Evolutionary conservation across 2,329 filamentous ascomycete genomes (phyloP), one percentile per base, ranked within the genome.

Genomic region (Botryotinia globosa): DNA sequence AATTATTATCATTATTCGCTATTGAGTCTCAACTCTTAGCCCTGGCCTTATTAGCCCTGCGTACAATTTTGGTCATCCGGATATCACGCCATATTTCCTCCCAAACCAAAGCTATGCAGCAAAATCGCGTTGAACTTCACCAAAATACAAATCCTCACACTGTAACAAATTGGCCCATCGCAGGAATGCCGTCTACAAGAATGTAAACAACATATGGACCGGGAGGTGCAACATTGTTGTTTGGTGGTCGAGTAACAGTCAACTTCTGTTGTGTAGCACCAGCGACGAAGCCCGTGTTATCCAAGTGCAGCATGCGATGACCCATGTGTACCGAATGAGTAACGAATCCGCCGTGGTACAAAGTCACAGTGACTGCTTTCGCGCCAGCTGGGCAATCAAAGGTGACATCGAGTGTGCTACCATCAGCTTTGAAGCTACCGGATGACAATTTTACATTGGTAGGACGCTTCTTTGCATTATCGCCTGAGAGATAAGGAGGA

Each of bases 311-410:
- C 85, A 89, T 87, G 18, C 87, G 84, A 75, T 89, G 87, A 61
- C 87, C 87, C 88, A 90, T 90, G 78, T 90, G 88, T 32, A 90
- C 77, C 2, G 84, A 85, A 79, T 90, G 88, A 51, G 88, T 90
- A 59, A 89, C 85, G 76, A 88, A 90, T 9, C 88, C 88, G 61
- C 86, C 86, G 76, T 89, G 85, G 79, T 89, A 88, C 32, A 90
- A 82, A 4, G 82, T 81, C 29, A 89, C 82, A 77, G 86, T 85
- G 69, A 86, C 81, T 4, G 77, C 79, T 75, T 84, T 81, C 3
- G 84, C 82, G 61, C 80, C 81, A 56, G 81, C 75, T 29, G 83
- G 83, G 22, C 81, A 81, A 20, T 77, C 84, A 79, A 89, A 88
- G 9, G 78, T 81, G 75, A 89, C 80, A 12, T 78, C 82, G 78